Evolutionary conservation across 106 monocot species (phyloP), one percentile per base, ranked within the genome.

Genomic region (Narthecium ossifragum): DNA sequence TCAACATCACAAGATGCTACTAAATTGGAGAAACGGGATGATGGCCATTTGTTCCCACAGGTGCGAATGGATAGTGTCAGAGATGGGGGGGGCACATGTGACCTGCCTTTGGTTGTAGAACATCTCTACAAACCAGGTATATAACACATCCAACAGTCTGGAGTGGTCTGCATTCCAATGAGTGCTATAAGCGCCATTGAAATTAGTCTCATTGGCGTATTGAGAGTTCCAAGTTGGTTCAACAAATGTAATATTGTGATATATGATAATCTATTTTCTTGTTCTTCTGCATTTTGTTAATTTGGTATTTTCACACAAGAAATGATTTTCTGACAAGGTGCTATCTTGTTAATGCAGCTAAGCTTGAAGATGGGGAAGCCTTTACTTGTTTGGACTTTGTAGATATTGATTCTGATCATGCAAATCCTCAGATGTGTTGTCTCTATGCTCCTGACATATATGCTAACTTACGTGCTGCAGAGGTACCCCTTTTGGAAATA

Each of bases 401-500:
- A 30, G 75, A 90, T 48, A 86, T 90, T 65, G 94, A 90, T 71
- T 65, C 66, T 67, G 90, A 94, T 31, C 63, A 73, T 45, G 34
- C 59, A 55, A 90, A 90, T 78, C 82, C 86, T 61, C 82, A 80
- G 66, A 77, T 86, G 83, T 94, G 90, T 68, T 70, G 69, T 50
- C 17, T 60, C 20, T 94, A 94, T 64, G 89, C 85, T 8, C 52
- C 60, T 46, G 85, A 90, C 1, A 80, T 94, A 49, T 86, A 94
- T 63, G 23, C 59, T 18, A 80, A 83, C 60, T 64, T 83, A 37
- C 56, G 73, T 55, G 80, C 77, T 51, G 65, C 82, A 2, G 94
- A 94, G 89, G 94, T 94, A 77, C 55, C 8, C 38, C 12, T 32
- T 46, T 18, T 21, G 3, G 18, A 11, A 13, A 43, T 43, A 17